These are phyloP conservation scores for Tuber calosporum DNA, from an alignment of 495 filamentous ascomycete genomes.

Conservation along the genomic window DNA sequence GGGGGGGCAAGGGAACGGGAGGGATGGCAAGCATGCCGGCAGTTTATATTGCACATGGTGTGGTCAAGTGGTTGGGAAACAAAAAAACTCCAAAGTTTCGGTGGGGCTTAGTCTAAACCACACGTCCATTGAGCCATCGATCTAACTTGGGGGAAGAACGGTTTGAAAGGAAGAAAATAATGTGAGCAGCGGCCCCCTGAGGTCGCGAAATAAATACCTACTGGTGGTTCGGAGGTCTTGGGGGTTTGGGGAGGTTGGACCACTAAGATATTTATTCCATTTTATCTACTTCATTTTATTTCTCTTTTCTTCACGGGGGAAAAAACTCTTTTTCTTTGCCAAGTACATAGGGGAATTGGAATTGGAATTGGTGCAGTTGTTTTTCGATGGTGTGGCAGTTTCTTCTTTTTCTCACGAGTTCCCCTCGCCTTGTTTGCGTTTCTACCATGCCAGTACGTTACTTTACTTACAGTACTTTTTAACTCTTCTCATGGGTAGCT, in stretches of 20 bases:
- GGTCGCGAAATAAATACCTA: not conserved
- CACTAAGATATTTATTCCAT: not conserved
- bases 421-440: not conserved
- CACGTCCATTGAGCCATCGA: slow-evolving; percentile 1
- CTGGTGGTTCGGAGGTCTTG: not conserved
- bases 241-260: not conserved
- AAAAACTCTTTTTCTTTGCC: not conserved
- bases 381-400: not conserved
- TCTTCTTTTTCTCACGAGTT: not conserved
- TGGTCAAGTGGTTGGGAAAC: not conserved
- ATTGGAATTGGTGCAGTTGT: not conserved
- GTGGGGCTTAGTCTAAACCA: slow-evolving; percentile 3
- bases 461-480: not conserved
- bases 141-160: not conserved
- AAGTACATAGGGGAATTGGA: not conserved
- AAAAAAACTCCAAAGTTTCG: not conserved
- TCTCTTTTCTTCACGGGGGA: not conserved
- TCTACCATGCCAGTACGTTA: not conserved
- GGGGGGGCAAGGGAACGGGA: not conserved
- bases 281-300: not conserved
- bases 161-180: not conserved
- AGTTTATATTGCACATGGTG: not conserved
- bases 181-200: not conserved
- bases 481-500: not conserved
- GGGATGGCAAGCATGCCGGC: not conserved